Evolutionary conservation across 176 grass and related monocot genomes (phyloP).

Genomic region (Cenchrus americanus): DNA sequence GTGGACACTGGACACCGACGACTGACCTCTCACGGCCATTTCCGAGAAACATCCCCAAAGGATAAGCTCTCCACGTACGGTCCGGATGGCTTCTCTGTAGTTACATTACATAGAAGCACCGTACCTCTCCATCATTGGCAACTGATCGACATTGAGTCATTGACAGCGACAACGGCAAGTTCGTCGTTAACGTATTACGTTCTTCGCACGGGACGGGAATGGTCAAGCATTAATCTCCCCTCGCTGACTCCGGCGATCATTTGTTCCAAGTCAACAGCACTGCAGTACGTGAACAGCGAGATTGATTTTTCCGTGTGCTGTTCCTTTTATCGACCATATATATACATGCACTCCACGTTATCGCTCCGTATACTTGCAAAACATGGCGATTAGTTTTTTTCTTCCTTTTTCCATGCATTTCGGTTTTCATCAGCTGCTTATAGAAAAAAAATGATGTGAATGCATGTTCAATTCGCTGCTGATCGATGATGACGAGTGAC

Average conservation of each 20-base stretch:
- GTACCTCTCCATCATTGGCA: slow-evolving; percentile 62
- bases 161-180: slow-evolving; percentile 53
- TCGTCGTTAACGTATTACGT: slow-evolving; percentile 27
- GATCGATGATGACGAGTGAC: too few relatives aligned
- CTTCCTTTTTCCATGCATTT: too few relatives aligned
- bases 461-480: too few relatives aligned
- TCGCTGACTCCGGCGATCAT: slow-evolving; percentile 42
- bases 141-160: neutral
- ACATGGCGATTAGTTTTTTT: too few relatives aligned
- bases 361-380: too few relatives aligned
- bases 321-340: neutral
- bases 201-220: slow-evolving; percentile 92
- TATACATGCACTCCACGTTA: too few relatives aligned
- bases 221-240: slow-evolving; percentile 72
- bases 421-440: too few relatives aligned
- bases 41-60: slow-evolving; percentile 70
- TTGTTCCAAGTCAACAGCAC: neutral
- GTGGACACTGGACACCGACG: slow-evolving; percentile 89
- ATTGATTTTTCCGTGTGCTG: too few relatives aligned
- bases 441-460: too few relatives aligned
- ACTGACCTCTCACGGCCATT: slow-evolving; percentile 73
- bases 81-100: slow-evolving; percentile 69
- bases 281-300: neutral
- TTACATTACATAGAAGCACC: slow-evolving; percentile 70
- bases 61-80: slow-evolving; percentile 87